Evolutionary conservation across 192 early-diverging fungal genomes (phyloP), one percentile per base, ranked within the genome.

Genomic region (Entomortierella lignicola): DNA sequence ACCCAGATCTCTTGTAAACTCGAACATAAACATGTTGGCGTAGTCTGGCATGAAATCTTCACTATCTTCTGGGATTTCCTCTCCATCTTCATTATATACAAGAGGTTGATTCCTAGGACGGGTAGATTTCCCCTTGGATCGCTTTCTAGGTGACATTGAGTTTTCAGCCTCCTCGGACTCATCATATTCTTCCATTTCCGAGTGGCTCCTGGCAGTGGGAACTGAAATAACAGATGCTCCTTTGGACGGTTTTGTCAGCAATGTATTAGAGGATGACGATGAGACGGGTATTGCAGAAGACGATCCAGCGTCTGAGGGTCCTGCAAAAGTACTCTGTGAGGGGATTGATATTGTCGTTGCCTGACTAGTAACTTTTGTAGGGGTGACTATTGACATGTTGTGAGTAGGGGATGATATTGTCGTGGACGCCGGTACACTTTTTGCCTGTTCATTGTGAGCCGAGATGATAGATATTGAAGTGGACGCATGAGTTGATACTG

Each of bases 1-100:
- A 39, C 75, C 75, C 50, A 79, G 50, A 55, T 79, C 75, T 43
- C 65, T 70, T 4, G 63, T 62, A 31, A 79, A 79, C 58, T 79
- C 62, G 18, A 66, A 70, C 75, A 79, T 79, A n/a, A 51, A 68
- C 20, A 68, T 79, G 53, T 79, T 58, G 10, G 55, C 56, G 58
- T 79, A 79, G 41, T 79, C 75, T 2, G 75, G 75, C 42, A 77
- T 8, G 1, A 27, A 47, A 0, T 65, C 56, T n/a, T 79, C 74
- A 1, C 42, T 51, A 8, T 65, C 66, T 42, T 66, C 75, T 0
- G 11, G 39, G 15, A 34, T 32, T 18, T 70, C 60, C 1, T 41
- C 72, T 21, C 43, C 72, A 1, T 55, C 71, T 1, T 13, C 52
- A 26, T 20, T 34, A 57, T 32, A 26, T 21, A n/a, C 20, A 1